Percentiles rank a stretch among this genome's conserved stretches.
Conservation (phyloP, 2,329 filamentous ascomycete genomes). For the Talaromyces sp. region DNA sequence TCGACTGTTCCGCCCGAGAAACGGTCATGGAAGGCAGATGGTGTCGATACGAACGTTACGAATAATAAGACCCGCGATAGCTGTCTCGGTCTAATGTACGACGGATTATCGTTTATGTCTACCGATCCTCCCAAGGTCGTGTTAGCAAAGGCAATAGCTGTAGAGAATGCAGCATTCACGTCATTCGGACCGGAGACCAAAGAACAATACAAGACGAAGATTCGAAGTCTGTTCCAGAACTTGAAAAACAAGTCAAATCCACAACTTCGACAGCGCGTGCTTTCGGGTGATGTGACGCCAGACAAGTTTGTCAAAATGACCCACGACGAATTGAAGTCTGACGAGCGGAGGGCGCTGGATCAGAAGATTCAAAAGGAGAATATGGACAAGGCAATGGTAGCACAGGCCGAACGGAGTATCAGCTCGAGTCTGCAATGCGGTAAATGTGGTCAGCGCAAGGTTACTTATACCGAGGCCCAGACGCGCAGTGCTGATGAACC, state of each 20-base stretch:
- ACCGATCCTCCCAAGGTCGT: constrained; percentile 61
- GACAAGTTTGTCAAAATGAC: constrained; percentile 81
- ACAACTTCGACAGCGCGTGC: constrained; percentile 71
- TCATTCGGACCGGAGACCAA: constrained; percentile 68
- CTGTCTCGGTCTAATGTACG: constrained; percentile 89
- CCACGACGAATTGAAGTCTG: constrained; percentile 86
- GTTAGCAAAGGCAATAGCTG: constrained; percentile 63
- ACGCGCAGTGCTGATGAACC: constrained; percentile 94
- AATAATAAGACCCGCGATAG: constrained; percentile 72
- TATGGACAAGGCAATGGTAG: constrained; percentile 95
- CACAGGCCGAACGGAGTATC: constrained; percentile 86
- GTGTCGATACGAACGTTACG: constrained; percentile 74
- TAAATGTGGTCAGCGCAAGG: constrained; percentile 89
- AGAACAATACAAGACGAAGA: constrained; percentile 77
- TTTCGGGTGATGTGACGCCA: constrained; percentile 69
- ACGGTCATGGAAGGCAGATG: constrained; percentile 78
- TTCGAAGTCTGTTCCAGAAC: constrained; percentile 90
- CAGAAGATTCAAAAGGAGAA: constrained; percentile 81
- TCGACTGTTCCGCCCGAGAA: constrained; percentile 65
- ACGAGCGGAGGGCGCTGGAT: constrained; percentile 74
- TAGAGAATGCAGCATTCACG: constrained; percentile 74
- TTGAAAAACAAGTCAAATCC: constrained; percentile 89
- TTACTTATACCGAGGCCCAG: constrained; percentile 94
- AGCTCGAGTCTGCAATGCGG: constrained; percentile 83
- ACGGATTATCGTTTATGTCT: constrained; percentile 77